phyloP scores from a whole-genome alignment of 2,329 filamentous ascomycete species.

The Fusarium napiforme region DNA sequence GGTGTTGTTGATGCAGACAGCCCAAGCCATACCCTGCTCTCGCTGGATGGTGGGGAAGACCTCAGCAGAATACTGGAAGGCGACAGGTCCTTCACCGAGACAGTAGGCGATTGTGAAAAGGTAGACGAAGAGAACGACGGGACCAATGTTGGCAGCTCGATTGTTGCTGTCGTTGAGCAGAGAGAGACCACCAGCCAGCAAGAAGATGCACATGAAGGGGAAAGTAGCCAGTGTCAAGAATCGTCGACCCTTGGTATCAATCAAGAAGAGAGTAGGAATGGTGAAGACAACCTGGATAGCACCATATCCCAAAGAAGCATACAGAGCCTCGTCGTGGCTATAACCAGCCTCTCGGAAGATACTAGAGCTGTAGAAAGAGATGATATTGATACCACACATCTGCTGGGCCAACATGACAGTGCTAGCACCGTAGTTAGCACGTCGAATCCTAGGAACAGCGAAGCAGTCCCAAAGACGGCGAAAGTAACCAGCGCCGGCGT shows the following conservation, averaged over 20 bases:
- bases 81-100: slow-evolving; percentile 71
- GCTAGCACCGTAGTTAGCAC: slow-evolving; percentile 79
- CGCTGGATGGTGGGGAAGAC: slow-evolving; percentile 72
- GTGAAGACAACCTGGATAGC: slow-evolving; percentile 26
- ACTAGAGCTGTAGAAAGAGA: slow-evolving; percentile 28
- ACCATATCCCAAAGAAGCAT: slow-evolving; percentile 21
- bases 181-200: slow-evolving; percentile 1
- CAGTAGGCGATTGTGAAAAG: slow-evolving; percentile 74
- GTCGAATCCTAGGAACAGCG: slow-evolving; percentile 73
- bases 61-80: slow-evolving; percentile 71
- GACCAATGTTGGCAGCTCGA: not conserved
- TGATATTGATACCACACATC: slow-evolving; percentile 72
- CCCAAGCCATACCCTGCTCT: slow-evolving; percentile 72
- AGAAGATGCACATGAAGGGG: slow-evolving; percentile 25
- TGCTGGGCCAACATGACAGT: slow-evolving; percentile 84
- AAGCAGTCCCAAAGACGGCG: slow-evolving; percentile 70
- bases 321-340: not conserved
- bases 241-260: slow-evolving; percentile 26
- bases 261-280: slow-evolving; percentile 26
- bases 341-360: slow-evolving; percentile 14
- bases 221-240: slow-evolving; percentile 15
- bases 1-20: slow-evolving; percentile 69
- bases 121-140: slow-evolving; percentile 65
- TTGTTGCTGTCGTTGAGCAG: not conserved
- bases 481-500: slow-evolving; percentile 54